These are phyloP conservation scores for Coemansia aciculifera DNA, from an alignment of 192 early-diverging fungal genomes.

Conservation along the genomic window DNA sequence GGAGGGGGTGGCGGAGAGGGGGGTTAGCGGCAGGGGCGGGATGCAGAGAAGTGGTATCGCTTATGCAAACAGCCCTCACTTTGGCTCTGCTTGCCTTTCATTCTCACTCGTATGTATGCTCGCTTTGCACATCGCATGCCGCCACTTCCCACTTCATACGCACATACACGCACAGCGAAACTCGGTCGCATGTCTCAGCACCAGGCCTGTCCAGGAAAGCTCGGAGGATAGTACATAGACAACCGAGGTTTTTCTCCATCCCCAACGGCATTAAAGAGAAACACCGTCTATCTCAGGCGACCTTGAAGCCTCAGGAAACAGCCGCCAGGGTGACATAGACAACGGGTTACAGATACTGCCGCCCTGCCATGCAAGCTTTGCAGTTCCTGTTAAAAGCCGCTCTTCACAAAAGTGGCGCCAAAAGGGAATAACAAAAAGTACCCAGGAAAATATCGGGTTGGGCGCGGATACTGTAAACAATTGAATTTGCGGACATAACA, in stretches of 20 bases:
- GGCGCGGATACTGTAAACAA: constrained; percentile 6
- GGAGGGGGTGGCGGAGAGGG: constrained; percentile 9
- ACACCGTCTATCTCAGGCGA: background rate
- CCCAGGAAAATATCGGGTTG: background rate
- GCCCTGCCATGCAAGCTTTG: constrained; percentile 4
- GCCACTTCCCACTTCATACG: background rate
- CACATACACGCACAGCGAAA: constrained; percentile 13
- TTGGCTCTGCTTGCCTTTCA: background rate
- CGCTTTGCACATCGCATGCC: constrained; percentile 7
- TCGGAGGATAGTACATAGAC: background rate
- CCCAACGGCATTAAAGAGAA: background rate
- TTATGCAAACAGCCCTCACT: constrained; percentile 10
- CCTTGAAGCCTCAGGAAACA: background rate
- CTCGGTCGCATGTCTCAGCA: constrained; percentile 9
- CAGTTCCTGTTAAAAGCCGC: background rate
- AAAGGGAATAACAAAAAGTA: background rate
- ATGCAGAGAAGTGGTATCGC: constrained; percentile 3
- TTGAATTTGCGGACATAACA: background rate
- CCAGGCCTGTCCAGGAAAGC: background rate
- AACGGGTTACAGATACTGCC: constrained; percentile 6
- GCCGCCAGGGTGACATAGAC: background rate
- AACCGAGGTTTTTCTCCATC: background rate
- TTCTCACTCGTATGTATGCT: constrained; percentile 6
- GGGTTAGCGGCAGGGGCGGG: background rate
- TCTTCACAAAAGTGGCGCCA: constrained; percentile 3